phyloP scores from a whole-genome alignment of 2,329 filamentous ascomycete species.

The Fusarium penzigii region DNA sequence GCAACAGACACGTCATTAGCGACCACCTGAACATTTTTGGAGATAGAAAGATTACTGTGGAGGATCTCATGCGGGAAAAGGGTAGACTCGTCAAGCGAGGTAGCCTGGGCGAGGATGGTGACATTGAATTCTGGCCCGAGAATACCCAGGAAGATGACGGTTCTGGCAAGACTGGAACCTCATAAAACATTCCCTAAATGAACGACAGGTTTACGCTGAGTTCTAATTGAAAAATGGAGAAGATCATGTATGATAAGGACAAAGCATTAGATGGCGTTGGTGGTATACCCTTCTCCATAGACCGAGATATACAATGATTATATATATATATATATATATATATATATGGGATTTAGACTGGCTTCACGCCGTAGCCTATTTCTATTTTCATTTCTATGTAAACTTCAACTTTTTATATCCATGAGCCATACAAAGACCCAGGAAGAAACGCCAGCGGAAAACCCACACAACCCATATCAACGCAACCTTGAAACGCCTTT shows the following conservation, averaged over 20 bases:
- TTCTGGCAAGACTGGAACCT: slow-evolving; percentile 12
- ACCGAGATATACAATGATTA: background rate
- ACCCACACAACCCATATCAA: background rate
- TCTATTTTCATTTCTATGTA: slow-evolving; percentile 14
- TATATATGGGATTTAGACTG: background rate
- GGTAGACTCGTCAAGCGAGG: slow-evolving; percentile 75
- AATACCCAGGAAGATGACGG: slow-evolving; percentile 39
- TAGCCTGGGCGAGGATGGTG: slow-evolving; percentile 72
- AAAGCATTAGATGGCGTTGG: slow-evolving; percentile 23
- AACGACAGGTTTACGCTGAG: too few relatives aligned
- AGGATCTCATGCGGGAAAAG: slow-evolving; percentile 75
- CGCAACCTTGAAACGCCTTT: slow-evolving; percentile 29
- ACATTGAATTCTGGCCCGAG: slow-evolving; percentile 91
- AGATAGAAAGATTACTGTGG: slow-evolving; percentile 67
- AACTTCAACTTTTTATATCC: slow-evolving; percentile 7
- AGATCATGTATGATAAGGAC: slow-evolving; percentile 20
- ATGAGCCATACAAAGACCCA: background rate
- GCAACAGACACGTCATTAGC: slow-evolving; percentile 85
- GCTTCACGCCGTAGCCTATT: background rate
- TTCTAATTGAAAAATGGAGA: background rate
- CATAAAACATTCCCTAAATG: background rate
- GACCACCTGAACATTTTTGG: slow-evolving; percentile 84
- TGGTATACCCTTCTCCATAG: slow-evolving; percentile 21
- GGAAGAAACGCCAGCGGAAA: background rate
- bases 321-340: background rate